Conservation (phyloP, 1,284 basidiomycete species). For the Moesziomyces sp. region DNA sequence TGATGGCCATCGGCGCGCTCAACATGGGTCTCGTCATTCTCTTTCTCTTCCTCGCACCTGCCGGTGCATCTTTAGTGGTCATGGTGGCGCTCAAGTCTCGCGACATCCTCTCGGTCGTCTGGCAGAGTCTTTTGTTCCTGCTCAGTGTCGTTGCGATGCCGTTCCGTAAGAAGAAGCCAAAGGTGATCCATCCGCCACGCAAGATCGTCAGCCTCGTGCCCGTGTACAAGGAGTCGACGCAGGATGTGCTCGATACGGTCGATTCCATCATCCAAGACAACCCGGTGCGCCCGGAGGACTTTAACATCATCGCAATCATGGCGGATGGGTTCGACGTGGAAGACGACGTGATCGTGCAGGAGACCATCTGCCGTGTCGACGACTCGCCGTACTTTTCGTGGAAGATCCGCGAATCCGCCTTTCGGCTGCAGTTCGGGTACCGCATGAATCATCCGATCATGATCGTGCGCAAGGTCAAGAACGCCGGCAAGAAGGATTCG, state of each 20-base stretch:
- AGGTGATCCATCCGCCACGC: constrained; percentile 23
- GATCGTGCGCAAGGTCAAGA: constrained; percentile 33
- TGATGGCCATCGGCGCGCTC: constrained; percentile 24
- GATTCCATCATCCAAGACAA: constrained; percentile 40
- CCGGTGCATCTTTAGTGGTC: constrained; percentile 14
- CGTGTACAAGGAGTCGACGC: constrained; percentile 34
- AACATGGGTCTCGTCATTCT: constrained; percentile 25
- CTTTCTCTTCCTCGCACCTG: constrained; percentile 25
- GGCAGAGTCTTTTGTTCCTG: constrained; percentile 27
- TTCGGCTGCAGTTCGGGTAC: constrained; percentile 27
- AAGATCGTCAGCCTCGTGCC: constrained; percentile 36
- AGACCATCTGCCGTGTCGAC: constrained; percentile 12
- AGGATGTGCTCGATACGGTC: constrained; percentile 34
- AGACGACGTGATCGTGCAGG: constrained; percentile 25
- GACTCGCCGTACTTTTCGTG: constrained; percentile 36
- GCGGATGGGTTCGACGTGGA: constrained; percentile 38
- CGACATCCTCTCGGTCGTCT: constrained; percentile 33
- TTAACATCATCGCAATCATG: constrained; percentile 36
- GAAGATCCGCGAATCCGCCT: constrained; percentile 34
- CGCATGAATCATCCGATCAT: constrained; percentile 22
- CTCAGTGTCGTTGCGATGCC: constrained; percentile 1
- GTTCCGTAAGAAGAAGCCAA: constrained; percentile 14
- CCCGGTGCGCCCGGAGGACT: constrained; percentile 13
- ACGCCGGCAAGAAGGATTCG: constrained; percentile 40
- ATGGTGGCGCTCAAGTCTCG: constrained; percentile 33